Conservation (phyloP, 2,329 filamentous ascomycete species). For the Fusarium keratoplasticum region DNA sequence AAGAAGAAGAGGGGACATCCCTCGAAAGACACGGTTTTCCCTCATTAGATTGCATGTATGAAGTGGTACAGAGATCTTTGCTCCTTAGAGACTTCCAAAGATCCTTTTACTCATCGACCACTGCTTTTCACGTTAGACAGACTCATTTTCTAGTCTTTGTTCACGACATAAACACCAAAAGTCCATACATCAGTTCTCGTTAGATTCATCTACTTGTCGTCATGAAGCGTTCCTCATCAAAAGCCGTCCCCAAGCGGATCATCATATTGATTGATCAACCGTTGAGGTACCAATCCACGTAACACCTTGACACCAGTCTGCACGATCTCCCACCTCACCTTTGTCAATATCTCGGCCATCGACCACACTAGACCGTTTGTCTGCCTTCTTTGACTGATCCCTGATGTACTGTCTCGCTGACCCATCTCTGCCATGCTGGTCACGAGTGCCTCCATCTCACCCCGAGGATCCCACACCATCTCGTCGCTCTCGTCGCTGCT, state of each 20-base stretch:
- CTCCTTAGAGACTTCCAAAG: not conserved
- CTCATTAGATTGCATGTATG: not conserved
- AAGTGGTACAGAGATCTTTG: not conserved
- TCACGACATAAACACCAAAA: not conserved
- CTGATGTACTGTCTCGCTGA: conserved; percentile 26
- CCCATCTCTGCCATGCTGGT: conserved; percentile 51
- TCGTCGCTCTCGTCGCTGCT: conserved; percentile 55
- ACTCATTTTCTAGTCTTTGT: not conserved
- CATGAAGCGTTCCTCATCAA: not conserved
- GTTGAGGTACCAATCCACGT: conserved; percentile 47
- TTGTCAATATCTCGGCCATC: conserved; percentile 66
- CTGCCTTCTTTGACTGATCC: conserved; percentile 58
- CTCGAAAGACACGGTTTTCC: not conserved
- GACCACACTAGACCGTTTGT: conserved; percentile 65
- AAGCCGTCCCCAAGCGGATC: conserved; percentile 3
- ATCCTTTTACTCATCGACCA: not conserved
- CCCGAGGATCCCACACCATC: conserved; percentile 61
- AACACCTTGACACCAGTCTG: conserved; percentile 71
- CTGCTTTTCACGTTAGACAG: not conserved
- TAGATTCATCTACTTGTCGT: not conserved
- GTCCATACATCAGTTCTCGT: not conserved
- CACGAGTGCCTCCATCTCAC: conserved; percentile 60
- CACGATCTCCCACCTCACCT: conserved; percentile 71
- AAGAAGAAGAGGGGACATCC: not conserved
- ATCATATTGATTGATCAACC: conserved; percentile 46